Base-by-base conservation (phyloP, 768 basidiomycete genomes). In the Paxillus ammoniavirescens region DNA sequence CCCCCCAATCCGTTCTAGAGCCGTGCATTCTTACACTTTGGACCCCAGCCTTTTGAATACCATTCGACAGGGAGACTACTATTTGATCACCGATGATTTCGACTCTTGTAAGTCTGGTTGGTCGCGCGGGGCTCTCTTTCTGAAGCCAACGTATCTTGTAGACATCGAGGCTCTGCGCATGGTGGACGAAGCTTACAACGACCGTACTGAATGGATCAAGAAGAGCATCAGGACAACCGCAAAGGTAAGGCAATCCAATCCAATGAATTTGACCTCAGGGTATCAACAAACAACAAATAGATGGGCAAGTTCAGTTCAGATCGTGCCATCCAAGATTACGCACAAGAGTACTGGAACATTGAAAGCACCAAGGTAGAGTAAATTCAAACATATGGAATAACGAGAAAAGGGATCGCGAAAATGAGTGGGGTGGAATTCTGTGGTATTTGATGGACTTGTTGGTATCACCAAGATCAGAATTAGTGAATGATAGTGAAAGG, bases 251-350 rank as follows among this genome's bases (percentile, higher is more conserved):
- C 9, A 43, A 58, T 50, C 47, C 38, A 33, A 42, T 50, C 81
- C n/a, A 89, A 90, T 65, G 68, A 77, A 47, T 89, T 83, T 12
- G n/a, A 82, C 81, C 28, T 86, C 83, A 73, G 47, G 59, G 84
- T 82, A 63, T 62, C 38, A 37, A 53, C 59, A 26, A 26, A 26
- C 50, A 30, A 58, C 55, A 35, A 42, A 55, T 53, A 87, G 83
- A 98, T 97, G 94, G 94, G 93, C 70, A 95, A 94, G 65, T 98
- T 98, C 77, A 93, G 92, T 69, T 91, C 90, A 33, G 96, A 98
- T 68, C 81, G 95, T 49, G 91, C 93, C 4, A 95, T 97, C 65
- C 83, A 84, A 60, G 89, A 93, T 67, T 96, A 96, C 62, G 93
- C 93, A 1, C 93, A 96, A 71, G 83, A 85, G 62, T 89, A 86